Conservation (phyloP, 192 early-diverging fungal genomes). For the Chytriomyces sp. region DNA sequence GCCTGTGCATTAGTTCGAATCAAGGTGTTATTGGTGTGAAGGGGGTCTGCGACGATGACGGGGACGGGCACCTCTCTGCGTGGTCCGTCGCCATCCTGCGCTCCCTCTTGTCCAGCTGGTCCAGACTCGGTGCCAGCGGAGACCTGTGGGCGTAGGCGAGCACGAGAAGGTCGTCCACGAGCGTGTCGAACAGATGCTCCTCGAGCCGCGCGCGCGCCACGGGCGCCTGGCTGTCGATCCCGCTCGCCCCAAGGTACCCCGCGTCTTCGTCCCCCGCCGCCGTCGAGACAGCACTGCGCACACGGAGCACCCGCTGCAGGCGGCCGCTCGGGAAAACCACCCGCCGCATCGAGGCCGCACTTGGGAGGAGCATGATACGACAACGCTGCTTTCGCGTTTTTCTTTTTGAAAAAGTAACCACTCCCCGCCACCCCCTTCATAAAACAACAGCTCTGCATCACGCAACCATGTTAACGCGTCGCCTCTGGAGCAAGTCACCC, state of each 20-base stretch:
- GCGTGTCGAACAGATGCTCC: conserved; percentile 71
- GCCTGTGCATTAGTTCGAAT: neutral
- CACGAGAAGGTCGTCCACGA: conserved; percentile 77
- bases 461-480: too few relatives aligned
- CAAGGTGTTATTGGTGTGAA: neutral
- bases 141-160: conserved; percentile 71
- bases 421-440: too few relatives aligned
- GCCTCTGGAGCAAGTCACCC: too few relatives aligned
- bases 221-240: conserved; percentile 10
- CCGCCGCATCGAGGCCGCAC: too few relatives aligned
- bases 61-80: neutral
- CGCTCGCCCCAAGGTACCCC: neutral
- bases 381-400: too few relatives aligned
- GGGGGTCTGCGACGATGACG: neutral
- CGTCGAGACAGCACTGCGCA: neutral
- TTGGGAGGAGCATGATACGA: too few relatives aligned
- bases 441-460: too few relatives aligned
- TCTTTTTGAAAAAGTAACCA: too few relatives aligned
- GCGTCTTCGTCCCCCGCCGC: neutral
- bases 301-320: too few relatives aligned
- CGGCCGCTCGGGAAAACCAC: too few relatives aligned
- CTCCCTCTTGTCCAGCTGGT: conserved; percentile 27
- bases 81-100: neutral
- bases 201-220: conserved; percentile 56
- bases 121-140: conserved; percentile 33